Percentiles rank a stretch among this genome's conserved stretches.
phyloP scores from a whole-genome alignment of 768 basidiomycete genomes.

The Crucibulum laeve region DNA sequence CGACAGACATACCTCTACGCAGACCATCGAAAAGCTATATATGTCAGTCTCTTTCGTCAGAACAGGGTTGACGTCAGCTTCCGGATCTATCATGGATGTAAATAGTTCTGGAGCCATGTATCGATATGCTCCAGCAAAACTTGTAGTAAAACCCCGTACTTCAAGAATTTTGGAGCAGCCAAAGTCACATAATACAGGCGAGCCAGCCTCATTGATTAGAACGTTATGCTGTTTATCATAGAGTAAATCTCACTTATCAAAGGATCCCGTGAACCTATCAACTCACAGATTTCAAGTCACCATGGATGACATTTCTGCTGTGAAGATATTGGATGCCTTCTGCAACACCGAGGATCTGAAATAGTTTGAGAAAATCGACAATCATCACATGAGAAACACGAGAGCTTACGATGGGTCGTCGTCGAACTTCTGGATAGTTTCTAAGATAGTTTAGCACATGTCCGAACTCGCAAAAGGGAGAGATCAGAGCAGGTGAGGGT shows the following conservation, averaged over 20 bases:
- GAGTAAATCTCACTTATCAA: too few species aligned
- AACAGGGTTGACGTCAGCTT: slow-evolving; percentile 2
- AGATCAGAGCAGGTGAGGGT: slow-evolving; percentile 9
- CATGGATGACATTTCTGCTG: slow-evolving; percentile 10
- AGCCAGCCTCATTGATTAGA: slow-evolving; percentile 8
- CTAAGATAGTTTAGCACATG: slow-evolving; percentile 3
- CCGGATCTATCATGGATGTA: not conserved
- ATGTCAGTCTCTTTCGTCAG: slow-evolving; percentile 12
- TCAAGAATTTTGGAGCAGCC: slow-evolving; percentile 13
- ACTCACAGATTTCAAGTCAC: slow-evolving; percentile 14
- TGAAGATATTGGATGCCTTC: slow-evolving; percentile 15
- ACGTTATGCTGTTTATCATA: slow-evolving; percentile 15
- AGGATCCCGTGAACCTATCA: too few species aligned
- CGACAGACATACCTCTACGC: slow-evolving; percentile 14
- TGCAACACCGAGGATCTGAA: slow-evolving; percentile 10
- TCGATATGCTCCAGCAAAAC: slow-evolving; percentile 4
- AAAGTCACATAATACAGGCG: slow-evolving; percentile 14
- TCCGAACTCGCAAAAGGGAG: slow-evolving; percentile 8
- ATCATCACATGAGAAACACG: too few species aligned
- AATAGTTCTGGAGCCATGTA: slow-evolving; percentile 15
- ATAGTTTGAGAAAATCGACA: not conserved
- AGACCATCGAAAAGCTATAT: slow-evolving; percentile 12
- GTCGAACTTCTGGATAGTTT: slow-evolving; percentile 3
- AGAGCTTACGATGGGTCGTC: slow-evolving; percentile 8
- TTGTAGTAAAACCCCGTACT: slow-evolving; percentile 10